These are phyloP conservation scores for Krasilnikovozyma curviuscula DNA, from an alignment of 768 basidiomycete genomes.

Conservation along the genomic window DNA sequence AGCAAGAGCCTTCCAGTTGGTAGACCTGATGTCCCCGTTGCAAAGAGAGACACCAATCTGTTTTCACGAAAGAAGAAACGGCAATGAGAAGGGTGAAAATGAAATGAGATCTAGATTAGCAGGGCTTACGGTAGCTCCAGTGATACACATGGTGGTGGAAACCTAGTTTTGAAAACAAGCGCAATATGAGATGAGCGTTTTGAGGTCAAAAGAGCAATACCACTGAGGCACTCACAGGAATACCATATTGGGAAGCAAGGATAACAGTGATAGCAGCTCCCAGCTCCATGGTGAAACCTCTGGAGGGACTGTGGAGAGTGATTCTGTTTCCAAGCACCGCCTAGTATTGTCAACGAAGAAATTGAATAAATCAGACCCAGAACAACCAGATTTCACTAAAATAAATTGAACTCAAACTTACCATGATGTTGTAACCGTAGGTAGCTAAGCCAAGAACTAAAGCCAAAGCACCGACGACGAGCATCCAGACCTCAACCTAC, in stretches of 20 bases:
- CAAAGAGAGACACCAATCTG: conserved; percentile 27
- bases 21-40: conserved; percentile 21
- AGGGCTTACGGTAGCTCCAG: conserved; percentile 11
- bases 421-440: conserved; percentile 29
- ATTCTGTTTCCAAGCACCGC: conserved; percentile 29
- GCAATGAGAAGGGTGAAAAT: neutral
- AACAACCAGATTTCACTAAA: too few species aligned
- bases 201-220: neutral
- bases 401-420: too few species aligned
- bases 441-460: conserved; percentile 20
- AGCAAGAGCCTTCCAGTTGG: conserved; percentile 25
- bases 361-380: too few species aligned
- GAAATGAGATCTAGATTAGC: neutral
- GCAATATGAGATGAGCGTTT: neutral
- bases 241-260: conserved; percentile 27
- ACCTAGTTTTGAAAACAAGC: neutral
- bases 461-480: conserved; percentile 11
- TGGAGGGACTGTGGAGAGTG: conserved; percentile 30
- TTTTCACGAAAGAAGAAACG: conserved; percentile 12
- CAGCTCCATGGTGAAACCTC: conserved; percentile 32
- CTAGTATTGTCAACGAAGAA: too few species aligned
- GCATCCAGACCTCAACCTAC: too few species aligned
- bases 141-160: conserved; percentile 28
- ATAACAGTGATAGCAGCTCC: conserved; percentile 31
- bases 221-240: conserved; percentile 18